These are phyloP conservation scores for Prototheca wickerhamii DNA, from an alignment of 163 green algal genomes.

Conservation along the genomic window DNA sequence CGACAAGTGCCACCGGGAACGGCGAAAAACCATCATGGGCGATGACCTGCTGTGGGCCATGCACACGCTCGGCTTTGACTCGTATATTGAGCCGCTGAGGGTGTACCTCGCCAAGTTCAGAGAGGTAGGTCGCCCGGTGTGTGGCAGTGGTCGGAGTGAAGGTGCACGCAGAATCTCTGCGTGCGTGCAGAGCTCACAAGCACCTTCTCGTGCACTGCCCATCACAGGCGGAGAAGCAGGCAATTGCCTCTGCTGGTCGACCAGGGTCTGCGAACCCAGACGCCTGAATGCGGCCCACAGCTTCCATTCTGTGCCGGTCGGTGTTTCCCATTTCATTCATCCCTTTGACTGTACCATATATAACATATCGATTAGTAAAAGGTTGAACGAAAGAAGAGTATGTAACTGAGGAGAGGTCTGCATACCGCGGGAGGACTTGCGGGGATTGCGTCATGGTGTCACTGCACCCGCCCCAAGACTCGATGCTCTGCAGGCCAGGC, in stretches of 20 bases:
- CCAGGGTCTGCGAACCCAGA: too few species aligned
- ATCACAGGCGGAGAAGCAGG: not conserved
- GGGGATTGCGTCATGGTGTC: too few species aligned
- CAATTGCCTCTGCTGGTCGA: not conserved
- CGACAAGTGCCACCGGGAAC: constrained; percentile 96
- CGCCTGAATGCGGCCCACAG: too few species aligned
- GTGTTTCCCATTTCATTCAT: too few species aligned
- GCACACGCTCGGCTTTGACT: constrained; percentile 93
- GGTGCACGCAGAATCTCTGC: not conserved
- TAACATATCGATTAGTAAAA: too few species aligned
- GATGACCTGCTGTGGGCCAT: constrained; percentile 98
- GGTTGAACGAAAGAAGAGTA: too few species aligned
- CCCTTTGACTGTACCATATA: too few species aligned
- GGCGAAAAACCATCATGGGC: constrained; percentile 97
- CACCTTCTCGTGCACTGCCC: not conserved
- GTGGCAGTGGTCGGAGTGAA: not conserved
- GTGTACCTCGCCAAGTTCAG: constrained; percentile 90
- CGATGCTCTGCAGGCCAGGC: too few species aligned
- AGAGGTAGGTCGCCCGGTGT: constrained; percentile 37
- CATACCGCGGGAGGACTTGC: too few species aligned
- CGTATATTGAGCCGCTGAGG: constrained; percentile 93
- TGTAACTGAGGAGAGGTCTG: too few species aligned
- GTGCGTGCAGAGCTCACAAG: not conserved
- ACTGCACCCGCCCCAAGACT: too few species aligned
- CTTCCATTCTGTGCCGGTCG: too few species aligned